Evolutionary conservation across 192 early-diverging fungal genomes (phyloP), one percentile per base, ranked within the genome.

Genomic region (Coemansia sp.): DNA sequence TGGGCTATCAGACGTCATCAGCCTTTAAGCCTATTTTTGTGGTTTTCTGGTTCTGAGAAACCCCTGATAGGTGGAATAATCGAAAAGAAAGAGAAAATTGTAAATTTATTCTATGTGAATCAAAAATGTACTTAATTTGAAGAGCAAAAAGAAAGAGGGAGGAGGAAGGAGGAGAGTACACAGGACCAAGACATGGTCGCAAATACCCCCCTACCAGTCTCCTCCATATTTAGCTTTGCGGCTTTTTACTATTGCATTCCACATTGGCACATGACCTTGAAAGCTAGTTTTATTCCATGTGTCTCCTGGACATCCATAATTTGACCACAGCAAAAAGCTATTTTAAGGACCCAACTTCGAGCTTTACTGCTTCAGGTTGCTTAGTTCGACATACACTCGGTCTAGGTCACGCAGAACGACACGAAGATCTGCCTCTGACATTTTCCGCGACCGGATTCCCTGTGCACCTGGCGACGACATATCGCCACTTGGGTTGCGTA

Each of bases 391-490:
- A 18, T 56, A 56, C 0, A 56, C 31, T 2, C 31, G 53, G 30
- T 79, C 76, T 37, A 79, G 64, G 12, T 67, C 55, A 16, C 71
- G 67, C 67, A 72, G 64, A 7, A 61, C 60, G 3, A 31, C 59
- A 7, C 67, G 58, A 63, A 79, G 31, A 12, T 73, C 71, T 0
- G 67, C 46, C 39, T 73, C 71, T 1, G 66, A 64, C 58, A 61
- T 49, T 0, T 61, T 64, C 40, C 45, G 63, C 29, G 67, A 53
- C 23, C 29, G 26, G 37, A 52, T 26, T 3, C 52, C 63, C n/a
- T 31, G 31, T 15, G n/a, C 48, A 30, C 37, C 33, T 8, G 46
- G 23, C 46, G 46, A 49, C 13, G 46, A 49, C 25, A 30, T n/a
- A 56, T 56, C 53, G 30, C 18, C 18, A 20, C 46, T 23, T 23